Base-by-base conservation (phyloP, 805 yeast species). In the Teunomyces tritomae region DNA sequence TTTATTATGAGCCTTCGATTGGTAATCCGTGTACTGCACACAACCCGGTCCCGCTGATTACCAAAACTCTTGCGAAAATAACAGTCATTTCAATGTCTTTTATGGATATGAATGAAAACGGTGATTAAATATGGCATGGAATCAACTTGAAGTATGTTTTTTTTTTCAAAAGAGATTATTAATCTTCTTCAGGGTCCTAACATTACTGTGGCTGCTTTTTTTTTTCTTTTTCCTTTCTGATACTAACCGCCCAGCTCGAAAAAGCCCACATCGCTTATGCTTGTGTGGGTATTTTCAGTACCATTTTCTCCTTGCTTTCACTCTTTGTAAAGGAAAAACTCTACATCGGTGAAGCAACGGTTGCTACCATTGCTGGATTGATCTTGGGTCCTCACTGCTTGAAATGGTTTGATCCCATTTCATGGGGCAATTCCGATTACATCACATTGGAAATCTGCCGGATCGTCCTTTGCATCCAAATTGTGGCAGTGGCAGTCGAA, bases 401-500 rank as follows among this genome's bases (percentile, higher is more conserved):
- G 29, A 69, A 83, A 48, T 88, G 96, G 96, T 87, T 90, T 59
- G 66, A 84, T 48, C 97, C 97, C 2, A 65, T 80, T 6, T 69
- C 78, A 4, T 90, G 97, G 97, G 96, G 96, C 0, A 85, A 89
- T 59, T 67, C 87, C 0, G 96, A 91, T 63, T 75, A 76, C 45
- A 81, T 91, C 53, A 90, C 97, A 0, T 71, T 89, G 53, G 97
- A 90, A 59, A 74, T 91, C 11, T 84, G 92, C 47, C 77, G 97
- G 46, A 80, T 90, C 11, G 92, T 89, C 3, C 71, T 90, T 57
- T 84, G 92, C 61, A 80, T 90, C 45, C 97, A 90, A 70, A 88
- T 90, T 56, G 92, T 90, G 58, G 96, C 96, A 8, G 96, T 89
- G 16, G 96, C 96, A 2, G 97, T 90, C 29, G 97, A 90, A 65